Base-by-base conservation (phyloP, 2,329 filamentous ascomycete genomes). In the Penicillium psychrosexuale region DNA sequence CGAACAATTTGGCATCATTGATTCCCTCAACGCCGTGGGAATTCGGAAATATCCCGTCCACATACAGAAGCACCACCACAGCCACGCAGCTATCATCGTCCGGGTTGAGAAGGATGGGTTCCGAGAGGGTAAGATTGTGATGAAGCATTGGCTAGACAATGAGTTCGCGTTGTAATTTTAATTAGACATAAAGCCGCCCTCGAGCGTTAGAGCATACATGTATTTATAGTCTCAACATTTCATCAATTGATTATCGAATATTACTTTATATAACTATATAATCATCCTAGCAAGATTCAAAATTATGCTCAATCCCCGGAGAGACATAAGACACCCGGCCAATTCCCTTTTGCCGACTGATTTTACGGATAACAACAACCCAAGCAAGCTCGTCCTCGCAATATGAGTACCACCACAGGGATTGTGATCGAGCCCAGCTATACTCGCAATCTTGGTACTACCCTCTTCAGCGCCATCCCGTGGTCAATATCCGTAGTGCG, bases 11-110 rank as follows among this genome's bases (percentile, higher is more conserved):
- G 80, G 83, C 46, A 96, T 96, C 84, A 89, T 96, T 58, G 81
- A 88, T 30, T 83, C 85, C 9, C 77, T 97, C 46, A 85, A 97
- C 60, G 70, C 76, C 5, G 75, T 86, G 0, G 82, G 82, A 3
- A 82, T 84, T 67, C 78, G 74, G 40, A 85, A 84, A 63, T 83
- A 80, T 61, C 80, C 81, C 0, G 82, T 78, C 9, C 72, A 77
- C 56, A 78, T 79, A 53, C 76, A 78, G 53, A 88, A 91, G 6
- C 81, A 85, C 51, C 76, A 80, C n/a, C 90, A 96, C 69, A 90
- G 84, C 56, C 93, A 97, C 72, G 93, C 92, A 0, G 92, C 92
- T 3, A 96, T 97, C 45, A 90, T 97, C 60, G 86, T 95, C 34
- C 83, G 93, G 36, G 83, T 79, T 58, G 72, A 72, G 55, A 83